These are phyloP conservation scores for Clohesyomyces aquaticus DNA, from an alignment of 495 filamentous ascomycete genomes.

Conservation along the genomic window DNA sequence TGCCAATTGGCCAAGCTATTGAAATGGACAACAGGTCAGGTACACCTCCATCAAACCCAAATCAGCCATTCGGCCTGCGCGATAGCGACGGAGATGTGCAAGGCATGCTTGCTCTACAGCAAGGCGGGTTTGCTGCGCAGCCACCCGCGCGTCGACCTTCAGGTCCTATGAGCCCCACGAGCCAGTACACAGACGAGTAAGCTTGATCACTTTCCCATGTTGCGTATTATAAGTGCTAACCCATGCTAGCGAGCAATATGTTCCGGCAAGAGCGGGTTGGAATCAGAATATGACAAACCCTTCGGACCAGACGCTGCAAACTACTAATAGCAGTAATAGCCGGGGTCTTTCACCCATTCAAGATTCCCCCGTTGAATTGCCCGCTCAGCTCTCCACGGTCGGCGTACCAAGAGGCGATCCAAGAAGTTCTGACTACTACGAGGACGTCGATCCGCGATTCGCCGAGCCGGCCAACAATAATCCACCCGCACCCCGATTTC, in stretches of 20 bases:
- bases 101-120: conserved; percentile 70
- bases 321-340: conserved; percentile 26
- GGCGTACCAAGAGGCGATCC: conserved; percentile 47
- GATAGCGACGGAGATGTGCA: conserved; percentile 71
- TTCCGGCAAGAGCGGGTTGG: conserved; percentile 58
- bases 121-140: conserved; percentile 51
- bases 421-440: conserved; percentile 70
- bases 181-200: conserved; percentile 76
- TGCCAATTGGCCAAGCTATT: conserved; percentile 69
- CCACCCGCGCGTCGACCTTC: conserved; percentile 49
- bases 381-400: conserved; percentile 39
- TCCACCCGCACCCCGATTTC: conserved; percentile 35
- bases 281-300: conserved; percentile 45
- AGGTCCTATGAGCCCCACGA: conserved; percentile 59
- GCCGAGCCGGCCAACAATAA: conserved; percentile 50
- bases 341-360: conserved; percentile 42
- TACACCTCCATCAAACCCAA: conserved; percentile 50
- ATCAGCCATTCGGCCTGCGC: conserved; percentile 50
- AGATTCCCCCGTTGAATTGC: conserved; percentile 52
- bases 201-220: conserved; percentile 40
- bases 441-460: conserved; percentile 93
- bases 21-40: conserved; percentile 76
- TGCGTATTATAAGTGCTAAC: background rate
- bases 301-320: conserved; percentile 30
- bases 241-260: conserved; percentile 42